Conservation (phyloP, 768 basidiomycete species). For the Pulveroboletus frians region DNA sequence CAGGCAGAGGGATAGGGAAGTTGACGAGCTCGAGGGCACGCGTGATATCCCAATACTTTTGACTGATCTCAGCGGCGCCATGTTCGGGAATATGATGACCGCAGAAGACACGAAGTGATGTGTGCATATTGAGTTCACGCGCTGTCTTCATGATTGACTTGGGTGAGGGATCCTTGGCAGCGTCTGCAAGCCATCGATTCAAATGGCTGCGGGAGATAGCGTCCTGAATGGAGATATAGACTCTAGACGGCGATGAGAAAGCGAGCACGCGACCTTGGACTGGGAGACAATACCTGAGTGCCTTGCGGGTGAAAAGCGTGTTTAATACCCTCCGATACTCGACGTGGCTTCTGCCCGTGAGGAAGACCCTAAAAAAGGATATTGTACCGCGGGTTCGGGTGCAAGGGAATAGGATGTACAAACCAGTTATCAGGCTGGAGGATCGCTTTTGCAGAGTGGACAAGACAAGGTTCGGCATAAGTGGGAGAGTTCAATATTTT, state of each 20-base stretch:
- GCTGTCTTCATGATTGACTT: constrained; percentile 84
- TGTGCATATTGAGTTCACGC: constrained; percentile 94
- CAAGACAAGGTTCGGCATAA: constrained; percentile 91
- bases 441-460: constrained; percentile 84
- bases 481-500: constrained; percentile 94
- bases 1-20: constrained; percentile 92
- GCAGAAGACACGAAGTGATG: constrained; percentile 93
- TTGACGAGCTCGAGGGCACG: constrained; percentile 96
- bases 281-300: constrained; percentile 59
- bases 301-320: constrained; percentile 88
- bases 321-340: constrained; percentile 92
- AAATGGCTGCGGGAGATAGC: constrained; percentile 73
- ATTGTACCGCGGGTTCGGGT: not conserved
- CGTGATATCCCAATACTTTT: constrained; percentile 96
- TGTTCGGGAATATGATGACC: constrained; percentile 83
- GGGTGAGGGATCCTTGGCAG: constrained; percentile 42
- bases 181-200: constrained; percentile 60
- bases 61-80: constrained; percentile 74
- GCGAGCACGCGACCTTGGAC: not conserved
- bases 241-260: constrained; percentile 37
- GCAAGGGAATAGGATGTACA: constrained; percentile 11
- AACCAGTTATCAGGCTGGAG: constrained; percentile 86
- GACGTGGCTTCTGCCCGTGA: constrained; percentile 88
- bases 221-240: constrained; percentile 85
- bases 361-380: constrained; percentile 75